Base-by-base conservation (phyloP, 768 basidiomycete genomes). In the Lactifluus volemus region DNA sequence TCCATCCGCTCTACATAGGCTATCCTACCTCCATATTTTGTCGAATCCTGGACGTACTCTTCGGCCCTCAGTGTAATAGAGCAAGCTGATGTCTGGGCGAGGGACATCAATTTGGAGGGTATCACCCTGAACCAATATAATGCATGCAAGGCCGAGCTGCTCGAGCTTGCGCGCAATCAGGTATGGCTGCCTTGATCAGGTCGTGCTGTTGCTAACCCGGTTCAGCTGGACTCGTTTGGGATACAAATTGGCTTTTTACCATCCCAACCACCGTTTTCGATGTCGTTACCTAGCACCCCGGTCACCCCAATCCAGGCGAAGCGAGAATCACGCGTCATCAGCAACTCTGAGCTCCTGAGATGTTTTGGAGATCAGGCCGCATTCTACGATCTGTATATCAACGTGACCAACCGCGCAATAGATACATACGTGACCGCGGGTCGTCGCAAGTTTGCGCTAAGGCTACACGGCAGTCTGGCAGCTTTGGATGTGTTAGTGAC, bases 41-140 rank as follows among this genome's bases (percentile, higher is more conserved):
- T 97, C 38, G 91, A 97, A 70, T 87, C 90, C 0, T 99, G 97
- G 97, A 87, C 82, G 38, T 98, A 92, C 73, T 92, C 89, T 17
- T 92, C 94, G 0, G 85, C 92, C 19, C 77, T 95, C 48, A 91
- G 86, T 64, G 84, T 88, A 48, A 83, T 93, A 30, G 85, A 91
- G 12, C 85, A 86, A 65, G 90, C 87, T 67, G 86, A 90, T 63
- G 72, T 73, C 2, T 94, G 92, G 90, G 79, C 80, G 11, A 70
- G 74, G n/a, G 65, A 71, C 1, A 73, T 77, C 60, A 74, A 77
- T 25, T 70, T 84, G 49, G 79, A 86, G 52, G 76, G 79, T 2
- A 58, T 76, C 2, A 69, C 77, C 10, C 70, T 82, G 17, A 73
- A 77, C 29, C 74, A 77, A 6, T 84, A 87, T 68, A 82, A 81